These are phyloP conservation scores for Salicornia ramosissima DNA, from an alignment of 148 eudicot genomes.

Conservation along the genomic window DNA sequence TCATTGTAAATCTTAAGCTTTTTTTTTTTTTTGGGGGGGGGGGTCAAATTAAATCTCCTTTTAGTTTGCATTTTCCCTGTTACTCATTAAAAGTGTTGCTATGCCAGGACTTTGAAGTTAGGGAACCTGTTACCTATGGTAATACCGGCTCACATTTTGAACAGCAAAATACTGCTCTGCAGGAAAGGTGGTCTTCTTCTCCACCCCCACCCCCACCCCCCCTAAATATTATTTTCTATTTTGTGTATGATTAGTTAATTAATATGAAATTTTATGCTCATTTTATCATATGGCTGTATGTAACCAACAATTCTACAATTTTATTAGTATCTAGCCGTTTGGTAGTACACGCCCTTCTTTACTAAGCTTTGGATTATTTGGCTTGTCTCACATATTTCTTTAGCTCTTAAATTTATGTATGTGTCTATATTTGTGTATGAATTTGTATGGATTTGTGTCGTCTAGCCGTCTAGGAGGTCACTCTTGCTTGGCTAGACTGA, in stretches of 20 bases:
- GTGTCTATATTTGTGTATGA: background rate
- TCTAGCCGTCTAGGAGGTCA: background rate
- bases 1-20: background rate
- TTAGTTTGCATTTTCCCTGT: slow-evolving; percentile 8
- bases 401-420: background rate
- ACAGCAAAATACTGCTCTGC: slow-evolving; percentile 32
- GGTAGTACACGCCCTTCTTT: background rate
- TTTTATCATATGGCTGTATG: slow-evolving; percentile 7
- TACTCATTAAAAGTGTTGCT: slow-evolving; percentile 15
- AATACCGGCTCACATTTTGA: slow-evolving; percentile 32
- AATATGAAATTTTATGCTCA: background rate
- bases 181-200: slow-evolving; percentile 46
- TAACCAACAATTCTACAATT: background rate
- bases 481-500: background rate
- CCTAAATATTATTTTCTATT: background rate
- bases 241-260: background rate
- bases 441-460: background rate
- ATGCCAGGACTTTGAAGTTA: slow-evolving; percentile 31
- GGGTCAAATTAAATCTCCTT: slow-evolving; percentile 1
- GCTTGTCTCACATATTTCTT: background rate
- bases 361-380: background rate
- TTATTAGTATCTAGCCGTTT: background rate
- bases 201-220: too few relatives aligned
- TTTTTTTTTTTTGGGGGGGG: background rate
- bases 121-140: slow-evolving; percentile 15